A percentile compares a stretch with the other conserved stretches of the same genome.
Evolutionary conservation across 106 monocot genomes (phyloP).

Genomic region (Narthecium ossifragum): DNA sequence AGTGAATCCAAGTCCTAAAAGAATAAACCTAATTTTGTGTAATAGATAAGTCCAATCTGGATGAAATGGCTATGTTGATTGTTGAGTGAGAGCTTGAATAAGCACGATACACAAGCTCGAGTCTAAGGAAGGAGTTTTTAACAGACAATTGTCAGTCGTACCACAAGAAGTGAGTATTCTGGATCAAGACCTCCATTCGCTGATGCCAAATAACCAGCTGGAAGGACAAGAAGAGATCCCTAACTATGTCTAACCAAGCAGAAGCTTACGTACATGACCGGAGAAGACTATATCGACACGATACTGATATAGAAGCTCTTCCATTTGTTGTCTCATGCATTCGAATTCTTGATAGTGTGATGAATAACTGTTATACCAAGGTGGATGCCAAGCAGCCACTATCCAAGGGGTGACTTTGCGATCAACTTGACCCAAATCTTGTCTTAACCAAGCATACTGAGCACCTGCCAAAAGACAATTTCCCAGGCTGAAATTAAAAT

Average conservation of each 20-base stretch:
- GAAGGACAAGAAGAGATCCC: no score
- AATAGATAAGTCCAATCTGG: no score
- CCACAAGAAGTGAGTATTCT: no score
- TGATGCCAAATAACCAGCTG: no score
- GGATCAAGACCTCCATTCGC: no score
- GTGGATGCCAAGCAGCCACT: conserved; percentile 86
- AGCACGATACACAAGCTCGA: no score
- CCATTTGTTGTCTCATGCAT: conserved; percentile 89
- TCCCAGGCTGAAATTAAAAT: neutral
- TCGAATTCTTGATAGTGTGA: conserved; percentile 95
- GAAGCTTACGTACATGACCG: conserved; percentile 63
- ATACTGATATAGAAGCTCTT: conserved; percentile 65
- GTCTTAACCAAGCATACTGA: conserved; percentile 67
- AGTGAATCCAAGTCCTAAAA: no score
- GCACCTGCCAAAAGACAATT: conserved; percentile 34
- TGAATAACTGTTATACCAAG: conserved; percentile 92
- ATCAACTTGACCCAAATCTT: conserved; percentile 46
- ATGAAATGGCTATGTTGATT: no score
- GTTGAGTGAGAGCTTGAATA: no score
- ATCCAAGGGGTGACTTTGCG: conserved; percentile 71
- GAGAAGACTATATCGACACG: conserved; percentile 75
- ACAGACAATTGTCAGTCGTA: no score
- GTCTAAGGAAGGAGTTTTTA: no score
- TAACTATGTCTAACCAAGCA: neutral
- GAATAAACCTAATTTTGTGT: no score